Base-by-base conservation (phyloP, 441 rosid species). In the Erodium moschatum region DNA sequence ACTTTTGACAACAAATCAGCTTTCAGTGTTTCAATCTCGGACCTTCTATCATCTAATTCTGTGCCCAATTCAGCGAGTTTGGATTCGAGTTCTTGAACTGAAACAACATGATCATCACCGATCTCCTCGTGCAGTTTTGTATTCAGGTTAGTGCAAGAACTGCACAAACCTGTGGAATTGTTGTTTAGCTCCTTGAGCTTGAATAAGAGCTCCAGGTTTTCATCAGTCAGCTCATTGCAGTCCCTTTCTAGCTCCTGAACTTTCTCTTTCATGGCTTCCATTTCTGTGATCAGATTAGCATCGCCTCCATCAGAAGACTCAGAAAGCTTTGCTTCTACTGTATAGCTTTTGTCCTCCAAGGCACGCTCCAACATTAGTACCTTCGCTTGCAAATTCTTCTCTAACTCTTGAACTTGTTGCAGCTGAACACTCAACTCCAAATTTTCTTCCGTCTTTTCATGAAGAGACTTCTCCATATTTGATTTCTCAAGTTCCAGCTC, bases 191-290 rank as follows among this genome's bases (percentile, higher is more conserved):
- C 83, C 78, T 87, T 81, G 1, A 83, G 75, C 79, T 77, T 78
- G 75, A 78, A 60, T 40, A 87, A 77, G 48, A 85, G 82, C 67
- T 80, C 81, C 40, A 87, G 76, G 66, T 87, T 87, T 77, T 87
- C 91, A n/a, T 87, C 84, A 15, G 91, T 87, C 69, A 85, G 78
- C 83, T 87, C 91, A 62, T 78, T 77, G 71, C 89, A 87, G 66
- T 87, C 91, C 33, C 70, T 73, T 73, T 85, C 89, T 44, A 83
- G 77, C 73, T 85, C 91, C 75, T 74, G 84, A 68, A 85, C 76
- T 68, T 85, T 82, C 60, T 68, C 78, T 74, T 77, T 80, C 40
- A 85, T 72, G 6, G 61, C 75, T 64, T 65, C 67, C 62, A 77
- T 78, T 81, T 81, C 83, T 66, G 50, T 72, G 10, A 75, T 72